A percentile compares a stretch with the other conserved stretches of the same genome.
These are phyloP conservation scores for Theileria annulata DNA, from an alignment of 169 alveolate species.

Conservation along the genomic window DNA sequence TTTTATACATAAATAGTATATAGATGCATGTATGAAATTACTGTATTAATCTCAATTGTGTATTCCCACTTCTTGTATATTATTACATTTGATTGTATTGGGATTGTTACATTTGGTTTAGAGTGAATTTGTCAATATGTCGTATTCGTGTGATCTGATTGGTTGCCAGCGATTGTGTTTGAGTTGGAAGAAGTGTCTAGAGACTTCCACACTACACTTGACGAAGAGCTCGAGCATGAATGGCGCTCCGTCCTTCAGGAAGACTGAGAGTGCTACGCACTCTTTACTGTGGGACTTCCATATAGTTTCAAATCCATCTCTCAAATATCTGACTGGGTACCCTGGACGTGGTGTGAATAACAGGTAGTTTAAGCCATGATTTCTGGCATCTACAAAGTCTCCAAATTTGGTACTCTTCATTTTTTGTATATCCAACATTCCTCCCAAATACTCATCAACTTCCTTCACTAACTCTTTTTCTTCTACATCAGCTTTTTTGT, in stretches of 20 bases:
- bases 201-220: background rate
- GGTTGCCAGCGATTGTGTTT: background rate
- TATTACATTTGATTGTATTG: too few relatives aligned
- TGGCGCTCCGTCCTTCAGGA: background rate
- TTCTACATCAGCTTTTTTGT: background rate
- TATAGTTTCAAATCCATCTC: background rate
- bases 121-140: background rate
- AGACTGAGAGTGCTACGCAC: slow-evolving; percentile 2
- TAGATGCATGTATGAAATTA: too few relatives aligned
- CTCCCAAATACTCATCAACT: background rate
- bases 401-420: background rate
- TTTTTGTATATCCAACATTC: background rate
- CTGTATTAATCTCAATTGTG: too few relatives aligned
- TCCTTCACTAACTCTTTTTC: background rate
- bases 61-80: too few relatives aligned
- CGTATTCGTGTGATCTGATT: background rate
- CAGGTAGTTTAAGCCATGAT: background rate
- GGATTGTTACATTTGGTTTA: too few relatives aligned
- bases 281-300: slow-evolving; percentile 1
- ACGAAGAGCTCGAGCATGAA: slow-evolving; percentile 10
- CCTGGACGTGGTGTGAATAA: background rate
- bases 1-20: background rate
- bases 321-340: background rate
- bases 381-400: slow-evolving; percentile 7
- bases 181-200: background rate